phyloP scores from a whole-genome alignment of 371 early-diverging fungal species.

The Rhizopus microsporus region DNA sequence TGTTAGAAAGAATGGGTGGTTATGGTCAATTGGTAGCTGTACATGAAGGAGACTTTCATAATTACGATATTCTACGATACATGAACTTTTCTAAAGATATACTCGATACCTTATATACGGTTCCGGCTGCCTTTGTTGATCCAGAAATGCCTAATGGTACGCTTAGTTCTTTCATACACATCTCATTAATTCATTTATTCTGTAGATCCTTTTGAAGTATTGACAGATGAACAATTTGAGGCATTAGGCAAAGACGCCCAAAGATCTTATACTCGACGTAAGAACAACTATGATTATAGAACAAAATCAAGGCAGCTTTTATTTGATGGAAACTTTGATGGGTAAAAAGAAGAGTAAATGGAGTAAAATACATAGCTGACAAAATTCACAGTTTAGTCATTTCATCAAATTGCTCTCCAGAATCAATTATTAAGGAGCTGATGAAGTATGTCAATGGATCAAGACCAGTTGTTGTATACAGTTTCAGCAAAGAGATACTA shows the following conservation, averaged over 20 bases:
- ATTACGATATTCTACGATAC: constrained; percentile 77
- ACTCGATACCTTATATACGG: constrained; percentile 57
- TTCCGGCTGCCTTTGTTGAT: constrained; percentile 70
- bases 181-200: background rate
- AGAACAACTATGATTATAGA: constrained; percentile 28
- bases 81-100: constrained; percentile 71
- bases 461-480: constrained; percentile 84
- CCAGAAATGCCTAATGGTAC: constrained; percentile 57
- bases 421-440: constrained; percentile 69
- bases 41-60: constrained; percentile 76
- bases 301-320: constrained; percentile 37
- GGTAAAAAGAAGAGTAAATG: constrained; percentile 37
- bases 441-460: constrained; percentile 75
- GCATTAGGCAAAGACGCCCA: constrained; percentile 29
- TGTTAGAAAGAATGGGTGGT: constrained; percentile 86
- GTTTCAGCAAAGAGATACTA: constrained; percentile 80
- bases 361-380: background rate
- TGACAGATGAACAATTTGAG: constrained; percentile 35
- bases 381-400: constrained; percentile 63
- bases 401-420: constrained; percentile 74
- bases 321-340: constrained; percentile 62
- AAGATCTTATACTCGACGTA: constrained; percentile 40
- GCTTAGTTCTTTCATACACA: background rate
- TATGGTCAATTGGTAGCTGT: constrained; percentile 67
- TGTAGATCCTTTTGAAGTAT: constrained; percentile 37